Evolutionary conservation across 2,329 filamentous ascomycete genomes (phyloP), one percentile per base, ranked within the genome.

Genomic region (Alternaria atra): DNA sequence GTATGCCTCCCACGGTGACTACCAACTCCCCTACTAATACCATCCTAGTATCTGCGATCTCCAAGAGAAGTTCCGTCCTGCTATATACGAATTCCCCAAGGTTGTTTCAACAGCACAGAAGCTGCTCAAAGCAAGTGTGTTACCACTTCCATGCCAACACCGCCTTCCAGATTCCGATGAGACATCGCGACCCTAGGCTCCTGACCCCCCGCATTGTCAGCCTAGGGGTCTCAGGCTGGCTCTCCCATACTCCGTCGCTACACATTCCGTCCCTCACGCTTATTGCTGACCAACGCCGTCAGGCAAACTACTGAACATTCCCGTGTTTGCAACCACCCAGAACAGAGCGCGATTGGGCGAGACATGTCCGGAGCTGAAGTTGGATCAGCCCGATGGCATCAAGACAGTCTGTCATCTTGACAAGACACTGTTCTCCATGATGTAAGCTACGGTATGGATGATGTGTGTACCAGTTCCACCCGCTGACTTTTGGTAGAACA

Each of bases 401-500:
- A 73, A 80, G 39, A 86, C 87, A 2, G 74, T 84, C 46, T 83
- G 84, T 32, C 84, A 91, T 72, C 82, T 87, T 69, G 94, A 98
- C 84, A 98, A 98, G 82, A 94, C 92, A 5, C 85, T 87, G 52
- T 98, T 98, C 84, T 92, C 89, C 75, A 98, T 98, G 94, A 85
- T 88, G 76, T 77, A 67, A 27, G 61, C 27, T 34, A 39, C 39
- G 35, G 13, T 20, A 50, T 23, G 32, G 6, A 23, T 30, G 5
- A 12, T 50, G 20, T 27, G 32, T 50, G 32, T 35, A 13, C 9
- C 32, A 25, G 27, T 25, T n/a, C 40, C 34, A 50, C 20, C 23
- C 10, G 30, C 46, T 50, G 46, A 50, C 32, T 37, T 23, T 25
- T 17, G 32, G 6, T 30, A 52, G 77, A 77, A 88, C 91, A 2